Conservation (phyloP, 139 green algal species). For the Coccomyxa sp. region DNA sequence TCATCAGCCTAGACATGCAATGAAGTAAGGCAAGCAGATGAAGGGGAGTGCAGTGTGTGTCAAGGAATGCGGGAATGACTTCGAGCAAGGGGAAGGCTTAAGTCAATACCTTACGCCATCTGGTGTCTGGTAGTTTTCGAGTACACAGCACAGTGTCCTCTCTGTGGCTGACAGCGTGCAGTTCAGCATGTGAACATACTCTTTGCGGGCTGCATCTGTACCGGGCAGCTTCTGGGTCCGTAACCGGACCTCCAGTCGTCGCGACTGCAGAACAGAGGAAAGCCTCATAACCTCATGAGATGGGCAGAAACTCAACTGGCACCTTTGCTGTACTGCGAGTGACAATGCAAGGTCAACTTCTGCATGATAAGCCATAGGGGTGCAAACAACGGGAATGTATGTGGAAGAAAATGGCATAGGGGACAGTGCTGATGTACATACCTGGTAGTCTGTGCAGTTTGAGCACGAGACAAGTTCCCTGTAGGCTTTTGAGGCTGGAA, state of each 20-base stretch:
- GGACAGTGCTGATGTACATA: slow-evolving; percentile 6
- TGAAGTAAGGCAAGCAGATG: neutral
- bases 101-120: slow-evolving; percentile 58
- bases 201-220: slow-evolving; percentile 66
- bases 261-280: slow-evolving; percentile 47
- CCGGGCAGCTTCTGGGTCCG: slow-evolving; percentile 53
- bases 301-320: neutral
- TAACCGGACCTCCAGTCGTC: slow-evolving; percentile 80
- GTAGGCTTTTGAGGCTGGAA: slow-evolving; percentile 86
- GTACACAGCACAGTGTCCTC: slow-evolving; percentile 95
- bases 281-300: neutral
- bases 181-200: slow-evolving; percentile 98
- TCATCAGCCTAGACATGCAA: neutral
- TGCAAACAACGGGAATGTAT: neutral
- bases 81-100: slow-evolving; percentile 1
- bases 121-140: slow-evolving; percentile 96
- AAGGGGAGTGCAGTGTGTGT: neutral
- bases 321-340: neutral
- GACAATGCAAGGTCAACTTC: neutral
- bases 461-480: slow-evolving; percentile 97
- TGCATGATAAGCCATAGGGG: neutral
- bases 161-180: slow-evolving; percentile 93
- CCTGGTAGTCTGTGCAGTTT: slow-evolving; percentile 97
- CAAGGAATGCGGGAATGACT: slow-evolving; percentile 20
- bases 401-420: neutral